Evolutionary conservation across 257 asterid genomes (phyloP).

Genomic region (Nicotiana knightiana): DNA sequence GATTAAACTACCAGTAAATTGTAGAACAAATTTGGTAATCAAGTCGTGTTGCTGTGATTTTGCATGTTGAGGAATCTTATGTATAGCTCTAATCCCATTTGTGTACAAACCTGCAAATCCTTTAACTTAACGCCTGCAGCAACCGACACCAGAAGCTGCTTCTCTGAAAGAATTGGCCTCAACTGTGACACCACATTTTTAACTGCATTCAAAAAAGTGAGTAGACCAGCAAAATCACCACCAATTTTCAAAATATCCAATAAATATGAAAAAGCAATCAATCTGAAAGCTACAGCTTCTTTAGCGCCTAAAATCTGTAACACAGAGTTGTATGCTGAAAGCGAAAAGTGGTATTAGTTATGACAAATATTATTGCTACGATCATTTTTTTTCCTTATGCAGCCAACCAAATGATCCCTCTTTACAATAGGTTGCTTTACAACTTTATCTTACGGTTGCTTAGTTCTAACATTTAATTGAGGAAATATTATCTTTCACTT

Average conservation of each 20-base stretch:
- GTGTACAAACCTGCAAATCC: conserved; percentile 75
- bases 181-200: conserved; percentile 61
- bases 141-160: conserved; percentile 82
- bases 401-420: background rate
- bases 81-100: background rate
- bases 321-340: background rate
- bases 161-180: conserved; percentile 61
- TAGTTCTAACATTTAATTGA: background rate
- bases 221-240: background rate
- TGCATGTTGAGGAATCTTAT: background rate
- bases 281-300: background rate
- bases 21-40: background rate
- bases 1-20: background rate
- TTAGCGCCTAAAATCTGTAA: background rate
- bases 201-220: conserved; percentile 31
- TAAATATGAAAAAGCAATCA: background rate
- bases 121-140: conserved; percentile 87
- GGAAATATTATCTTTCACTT: background rate
- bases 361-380: background rate
- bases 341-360: background rate
- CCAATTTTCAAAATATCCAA: background rate
- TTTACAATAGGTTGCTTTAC: background rate
- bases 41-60: background rate
- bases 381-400: background rate
- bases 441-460: background rate